Conservation (phyloP, 176 grass and related monocot species). For the Dendrocalamus sinicus region DNA sequence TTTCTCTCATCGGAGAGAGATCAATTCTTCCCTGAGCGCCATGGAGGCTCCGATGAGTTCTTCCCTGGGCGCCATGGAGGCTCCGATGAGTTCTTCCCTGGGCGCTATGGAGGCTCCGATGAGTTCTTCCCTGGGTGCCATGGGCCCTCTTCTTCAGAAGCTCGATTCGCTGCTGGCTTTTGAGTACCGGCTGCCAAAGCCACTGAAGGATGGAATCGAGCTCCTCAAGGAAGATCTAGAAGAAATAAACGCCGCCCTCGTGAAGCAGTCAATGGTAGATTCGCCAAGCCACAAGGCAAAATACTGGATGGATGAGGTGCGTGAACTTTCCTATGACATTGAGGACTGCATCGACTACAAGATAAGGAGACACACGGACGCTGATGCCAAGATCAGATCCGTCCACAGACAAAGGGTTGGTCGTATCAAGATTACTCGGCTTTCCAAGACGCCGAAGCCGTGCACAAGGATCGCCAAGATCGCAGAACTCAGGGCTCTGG, state of each 20-base stretch:
- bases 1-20: no score
- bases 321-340: conserved; percentile 4
- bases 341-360: conserved; percentile 9
- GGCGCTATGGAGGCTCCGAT: no score
- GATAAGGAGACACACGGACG: neutral
- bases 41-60: neutral
- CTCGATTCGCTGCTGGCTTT: neutral
- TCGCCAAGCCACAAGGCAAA: conserved; percentile 6
- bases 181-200: neutral
- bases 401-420: neutral
- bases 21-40: no score
- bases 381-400: neutral
- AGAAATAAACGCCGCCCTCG: neutral
- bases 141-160: conserved; percentile 30
- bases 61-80: no score
- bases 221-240: conserved; percentile 5
- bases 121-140: no score
- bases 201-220: neutral
- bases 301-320: conserved; percentile 27
- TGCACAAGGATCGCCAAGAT: neutral
- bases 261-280: conserved; percentile 11
- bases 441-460: neutral
- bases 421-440: neutral
- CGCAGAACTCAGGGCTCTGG: conserved; percentile 5
- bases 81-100: no score